Evolutionary conservation across 345 rosid genomes (phyloP).

Genomic region (Anastatica hierochuntica): DNA sequence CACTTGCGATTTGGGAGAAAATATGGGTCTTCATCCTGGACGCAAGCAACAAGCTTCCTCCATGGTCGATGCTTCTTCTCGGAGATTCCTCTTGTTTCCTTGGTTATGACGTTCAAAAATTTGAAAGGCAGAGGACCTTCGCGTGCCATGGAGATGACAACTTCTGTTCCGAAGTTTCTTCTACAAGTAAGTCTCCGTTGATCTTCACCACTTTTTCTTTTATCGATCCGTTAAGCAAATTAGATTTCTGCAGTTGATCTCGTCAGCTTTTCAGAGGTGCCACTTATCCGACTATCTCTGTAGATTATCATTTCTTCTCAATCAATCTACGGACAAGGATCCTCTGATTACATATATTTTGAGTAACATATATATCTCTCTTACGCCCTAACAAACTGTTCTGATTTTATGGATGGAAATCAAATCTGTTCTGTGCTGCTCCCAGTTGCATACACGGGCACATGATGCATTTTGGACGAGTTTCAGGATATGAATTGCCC

Average conservation of each 20-base stretch:
- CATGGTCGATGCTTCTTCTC: conserved; percentile 67
- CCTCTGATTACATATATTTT: conserved; percentile 18
- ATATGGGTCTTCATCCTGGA: conserved; percentile 78
- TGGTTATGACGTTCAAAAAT: conserved; percentile 85
- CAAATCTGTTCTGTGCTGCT: not conserved
- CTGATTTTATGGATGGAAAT: not conserved
- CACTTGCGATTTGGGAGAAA: conserved; percentile 90
- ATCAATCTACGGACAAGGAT: not conserved
- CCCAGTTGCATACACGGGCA: conserved; percentile 72
- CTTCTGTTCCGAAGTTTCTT: conserved; percentile 7
- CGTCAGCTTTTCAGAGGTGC: not conserved
- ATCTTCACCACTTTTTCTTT: not conserved
- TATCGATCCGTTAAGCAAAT: not conserved
- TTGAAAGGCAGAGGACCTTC: no score
- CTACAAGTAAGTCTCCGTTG: conserved; percentile 10
- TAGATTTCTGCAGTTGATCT: not conserved
- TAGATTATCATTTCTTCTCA: not conserved
- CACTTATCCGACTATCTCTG: not conserved
- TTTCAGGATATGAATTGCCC: conserved; percentile 38
- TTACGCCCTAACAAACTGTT: not conserved
- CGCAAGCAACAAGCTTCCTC: conserved; percentile 85
- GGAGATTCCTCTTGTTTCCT: conserved; percentile 64
- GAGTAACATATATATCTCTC: conserved; percentile 41
- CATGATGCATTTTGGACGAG: conserved; percentile 52
- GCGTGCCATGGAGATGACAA: not conserved